Percentiles rank a stretch among this genome's conserved stretches.
These are phyloP conservation scores for Carex cristatella DNA, from an alignment of 176 grass and related monocot genomes.

Conservation along the genomic window DNA sequence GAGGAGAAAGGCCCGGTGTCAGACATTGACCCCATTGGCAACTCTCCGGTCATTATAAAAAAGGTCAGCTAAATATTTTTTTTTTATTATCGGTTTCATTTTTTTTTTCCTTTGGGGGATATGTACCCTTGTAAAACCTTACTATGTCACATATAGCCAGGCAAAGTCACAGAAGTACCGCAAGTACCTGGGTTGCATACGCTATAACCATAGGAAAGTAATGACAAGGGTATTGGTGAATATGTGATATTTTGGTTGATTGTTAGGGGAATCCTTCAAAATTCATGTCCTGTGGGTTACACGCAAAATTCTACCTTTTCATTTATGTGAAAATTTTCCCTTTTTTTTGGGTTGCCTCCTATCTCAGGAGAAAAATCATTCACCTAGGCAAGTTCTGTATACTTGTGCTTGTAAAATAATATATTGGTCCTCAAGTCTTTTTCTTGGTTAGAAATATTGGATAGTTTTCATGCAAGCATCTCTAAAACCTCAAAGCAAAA, in stretches of 20 bases:
- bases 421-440: neutral
- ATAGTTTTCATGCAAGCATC: neutral
- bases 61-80: slow-evolving; percentile 47
- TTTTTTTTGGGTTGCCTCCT: neutral
- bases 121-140: neutral
- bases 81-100: neutral
- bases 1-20: slow-evolving; percentile 77
- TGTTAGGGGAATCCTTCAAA: neutral
- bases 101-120: neutral
- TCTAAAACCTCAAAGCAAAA: neutral
- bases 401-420: neutral
- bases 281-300: neutral
- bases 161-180: neutral
- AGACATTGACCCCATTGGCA: slow-evolving; percentile 89
- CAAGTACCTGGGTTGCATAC: neutral
- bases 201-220: neutral
- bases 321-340: neutral
- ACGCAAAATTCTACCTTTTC: neutral
- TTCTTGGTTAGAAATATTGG: neutral
- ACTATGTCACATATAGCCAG: neutral
- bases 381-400: neutral
- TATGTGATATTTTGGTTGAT: neutral
- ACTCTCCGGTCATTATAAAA: slow-evolving; percentile 95
- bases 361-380: neutral
- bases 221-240: neutral